Percentiles rank a stretch among this genome's conserved stretches.
Evolutionary conservation across 2,329 filamentous ascomycete genomes (phyloP).

Genomic region (Botryotinia convoluta): DNA sequence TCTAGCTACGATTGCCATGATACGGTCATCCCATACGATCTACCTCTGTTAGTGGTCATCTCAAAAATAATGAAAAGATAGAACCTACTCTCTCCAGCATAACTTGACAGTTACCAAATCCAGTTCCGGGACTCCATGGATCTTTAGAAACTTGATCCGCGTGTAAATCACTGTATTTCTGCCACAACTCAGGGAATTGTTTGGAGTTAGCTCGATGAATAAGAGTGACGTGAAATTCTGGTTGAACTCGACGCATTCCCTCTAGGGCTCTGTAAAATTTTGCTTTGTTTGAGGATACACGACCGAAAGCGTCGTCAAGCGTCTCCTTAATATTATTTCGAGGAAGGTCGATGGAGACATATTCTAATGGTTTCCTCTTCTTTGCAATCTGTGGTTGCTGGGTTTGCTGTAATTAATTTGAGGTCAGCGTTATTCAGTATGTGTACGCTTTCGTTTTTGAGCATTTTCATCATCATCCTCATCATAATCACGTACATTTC

Average conservation of each 20-base stretch:
- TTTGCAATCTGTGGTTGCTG: slow-evolving; percentile 40
- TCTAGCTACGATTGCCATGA: slow-evolving; percentile 90
- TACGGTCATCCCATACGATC: slow-evolving; percentile 77
- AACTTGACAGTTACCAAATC: slow-evolving; percentile 64
- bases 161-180: slow-evolving; percentile 64
- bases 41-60: slow-evolving; percentile 28
- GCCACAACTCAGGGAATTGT: slow-evolving; percentile 69
- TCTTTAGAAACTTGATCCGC: slow-evolving; percentile 35
- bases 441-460: not conserved
- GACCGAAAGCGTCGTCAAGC: slow-evolving; percentile 69
- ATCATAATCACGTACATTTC: not conserved
- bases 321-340: slow-evolving; percentile 50
- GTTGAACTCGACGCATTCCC: slow-evolving; percentile 71
- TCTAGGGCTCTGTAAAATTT: slow-evolving; percentile 74
- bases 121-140: slow-evolving; percentile 37
- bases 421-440: not conserved
- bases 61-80: not conserved
- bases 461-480: not conserved
- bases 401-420: slow-evolving; percentile 15
- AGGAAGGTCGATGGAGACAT: slow-evolving; percentile 59
- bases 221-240: slow-evolving; percentile 89
- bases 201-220: slow-evolving; percentile 71
- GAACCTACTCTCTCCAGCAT: slow-evolving; percentile 56
- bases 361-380: slow-evolving; percentile 58
- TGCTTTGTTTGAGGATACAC: slow-evolving; percentile 50